Conservation (phyloP, 2,329 filamentous ascomycete species). For the Didymella keratinophila region DNA sequence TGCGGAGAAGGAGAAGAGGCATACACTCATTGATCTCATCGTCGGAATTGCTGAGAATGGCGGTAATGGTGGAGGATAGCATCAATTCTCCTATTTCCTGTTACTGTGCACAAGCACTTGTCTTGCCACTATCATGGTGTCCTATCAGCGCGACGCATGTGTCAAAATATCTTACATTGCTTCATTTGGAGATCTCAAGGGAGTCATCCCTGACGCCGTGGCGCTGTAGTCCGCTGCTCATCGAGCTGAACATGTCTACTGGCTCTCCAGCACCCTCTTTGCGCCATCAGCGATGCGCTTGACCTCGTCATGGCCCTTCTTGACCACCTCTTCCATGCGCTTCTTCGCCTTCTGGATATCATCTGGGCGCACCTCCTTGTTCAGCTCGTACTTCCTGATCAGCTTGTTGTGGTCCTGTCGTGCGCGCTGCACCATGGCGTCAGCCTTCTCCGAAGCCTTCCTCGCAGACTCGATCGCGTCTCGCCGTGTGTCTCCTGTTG, state of each 20-base stretch:
- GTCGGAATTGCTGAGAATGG: conserved; percentile 17
- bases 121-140: no score
- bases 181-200: no score
- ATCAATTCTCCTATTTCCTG: no score
- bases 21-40: conserved; percentile 28
- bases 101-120: no score
- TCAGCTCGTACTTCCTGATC: conserved; percentile 54
- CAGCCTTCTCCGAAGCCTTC: conserved; percentile 55
- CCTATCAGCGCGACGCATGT: background rate
- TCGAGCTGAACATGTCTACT: conserved; percentile 21
- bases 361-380: conserved; percentile 56
- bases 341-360: conserved; percentile 59
- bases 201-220: background rate
- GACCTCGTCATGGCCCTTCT: conserved; percentile 57
- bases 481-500: conserved; percentile 63
- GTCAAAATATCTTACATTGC: background rate
- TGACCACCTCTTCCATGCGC: conserved; percentile 60
- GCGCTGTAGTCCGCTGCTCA: background rate
- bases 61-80: conserved; percentile 21
- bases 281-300: conserved; percentile 59
- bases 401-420: conserved; percentile 59
- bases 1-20: conserved; percentile 45
- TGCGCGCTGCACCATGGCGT: conserved; percentile 53
- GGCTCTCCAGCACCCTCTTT: conserved; percentile 56
- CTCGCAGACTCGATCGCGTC: conserved; percentile 50